Evolutionary conservation across 176 grass and related monocot species (phyloP).

Genomic region (Carex pumila): DNA sequence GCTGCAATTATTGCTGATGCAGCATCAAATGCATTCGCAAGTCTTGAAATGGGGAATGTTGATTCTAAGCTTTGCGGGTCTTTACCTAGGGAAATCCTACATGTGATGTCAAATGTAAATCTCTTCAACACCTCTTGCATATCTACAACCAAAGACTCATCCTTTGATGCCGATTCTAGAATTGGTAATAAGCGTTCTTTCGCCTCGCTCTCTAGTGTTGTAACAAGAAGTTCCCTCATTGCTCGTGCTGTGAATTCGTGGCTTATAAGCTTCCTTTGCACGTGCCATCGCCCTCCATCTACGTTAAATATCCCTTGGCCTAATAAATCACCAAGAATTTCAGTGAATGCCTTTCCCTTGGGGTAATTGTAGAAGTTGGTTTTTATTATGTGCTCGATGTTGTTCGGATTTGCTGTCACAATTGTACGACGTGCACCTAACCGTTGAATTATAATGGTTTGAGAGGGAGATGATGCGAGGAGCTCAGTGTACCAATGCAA

Average conservation of each 20-base stretch:
- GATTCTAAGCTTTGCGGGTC: slow-evolving; percentile 58
- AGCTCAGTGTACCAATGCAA: slow-evolving; percentile 84
- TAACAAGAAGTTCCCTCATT: slow-evolving; percentile 51
- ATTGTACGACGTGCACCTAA: slow-evolving; percentile 59
- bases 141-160: slow-evolving; percentile 32
- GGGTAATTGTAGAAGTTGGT: slow-evolving; percentile 79
- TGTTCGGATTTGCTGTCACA: slow-evolving; percentile 67
- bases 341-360: slow-evolving; percentile 79
- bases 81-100: slow-evolving; percentile 58
- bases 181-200: slow-evolving; percentile 40
- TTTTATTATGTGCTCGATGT: slow-evolving; percentile 77
- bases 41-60: slow-evolving; percentile 28
- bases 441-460: slow-evolving; percentile 64
- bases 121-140: slow-evolving; percentile 71
- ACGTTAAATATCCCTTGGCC: slow-evolving; percentile 90
- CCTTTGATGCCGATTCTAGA: slow-evolving; percentile 23
- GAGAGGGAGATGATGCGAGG: slow-evolving; percentile 48
- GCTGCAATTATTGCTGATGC: slow-evolving; percentile 59
- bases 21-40: slow-evolving; percentile 65
- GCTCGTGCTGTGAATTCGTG: slow-evolving; percentile 78
- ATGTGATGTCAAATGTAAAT: slow-evolving; percentile 80
- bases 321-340: slow-evolving; percentile 82
- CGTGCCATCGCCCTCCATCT: slow-evolving; percentile 70
- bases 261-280: slow-evolving; percentile 83
- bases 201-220: slow-evolving; percentile 48